Percentiles rank a stretch among this genome's conserved stretches.
Conservation (phyloP, 2,329 filamentous ascomycete genomes). For the Chaetomium sp. region DNA sequence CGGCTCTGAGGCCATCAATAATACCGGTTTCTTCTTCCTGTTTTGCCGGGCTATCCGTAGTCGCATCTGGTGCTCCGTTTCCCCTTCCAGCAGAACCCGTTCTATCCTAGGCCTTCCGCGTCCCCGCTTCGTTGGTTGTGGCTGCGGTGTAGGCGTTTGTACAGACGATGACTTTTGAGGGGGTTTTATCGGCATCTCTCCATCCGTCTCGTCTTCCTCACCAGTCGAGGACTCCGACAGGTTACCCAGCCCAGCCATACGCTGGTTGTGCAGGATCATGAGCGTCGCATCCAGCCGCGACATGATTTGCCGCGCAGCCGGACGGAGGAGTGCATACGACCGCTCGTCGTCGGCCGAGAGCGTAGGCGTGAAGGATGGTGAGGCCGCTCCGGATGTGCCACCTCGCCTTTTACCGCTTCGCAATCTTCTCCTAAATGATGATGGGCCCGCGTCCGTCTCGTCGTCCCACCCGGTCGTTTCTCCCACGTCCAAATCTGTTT, state of each 20-base stretch:
- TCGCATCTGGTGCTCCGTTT: conserved; percentile 31
- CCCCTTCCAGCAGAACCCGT: conserved; percentile 22
- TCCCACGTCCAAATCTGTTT: conserved; percentile 3
- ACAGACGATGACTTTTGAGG: background rate
- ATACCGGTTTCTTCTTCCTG: conserved; percentile 24
- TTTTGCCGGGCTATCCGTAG: conserved; percentile 29
- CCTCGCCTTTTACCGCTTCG: background rate
- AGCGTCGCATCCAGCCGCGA: conserved; percentile 63
- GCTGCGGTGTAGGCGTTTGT: background rate
- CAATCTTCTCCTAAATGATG: no score
- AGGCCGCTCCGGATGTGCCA: conserved; percentile 8
- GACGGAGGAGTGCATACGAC: conserved; percentile 58
- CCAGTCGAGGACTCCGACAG: conserved; percentile 21
- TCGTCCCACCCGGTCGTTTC: conserved; percentile 1
- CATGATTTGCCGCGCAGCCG: conserved; percentile 64
- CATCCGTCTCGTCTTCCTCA: conserved; percentile 14
- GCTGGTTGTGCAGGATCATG: conserved; percentile 60
- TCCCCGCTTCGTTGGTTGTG: no score
- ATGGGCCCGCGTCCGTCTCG: background rate
- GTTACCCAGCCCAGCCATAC: conserved; percentile 42
- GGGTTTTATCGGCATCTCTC: background rate
- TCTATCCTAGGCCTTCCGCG: conserved; percentile 18
- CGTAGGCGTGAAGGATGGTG: conserved; percentile 39
- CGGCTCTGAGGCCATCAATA: background rate
- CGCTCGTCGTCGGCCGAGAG: conserved; percentile 65